phyloP scores from a whole-genome alignment of 768 basidiomycete genomes.

The Pleurotus ostreatus region DNA sequence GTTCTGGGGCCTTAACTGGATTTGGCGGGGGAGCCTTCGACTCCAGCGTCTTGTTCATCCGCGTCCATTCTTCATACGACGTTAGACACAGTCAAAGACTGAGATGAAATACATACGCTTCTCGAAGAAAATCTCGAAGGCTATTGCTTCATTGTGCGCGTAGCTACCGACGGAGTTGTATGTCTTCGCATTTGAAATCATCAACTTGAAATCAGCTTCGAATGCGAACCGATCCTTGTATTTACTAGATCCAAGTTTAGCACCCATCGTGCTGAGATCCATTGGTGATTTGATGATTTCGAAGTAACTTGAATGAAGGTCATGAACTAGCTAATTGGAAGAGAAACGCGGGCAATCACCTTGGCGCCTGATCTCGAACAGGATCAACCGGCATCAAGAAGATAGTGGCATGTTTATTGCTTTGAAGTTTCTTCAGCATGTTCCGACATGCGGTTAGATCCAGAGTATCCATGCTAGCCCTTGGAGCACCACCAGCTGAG shows the following conservation, averaged over 20 bases:
- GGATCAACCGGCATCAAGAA: slow-evolving; percentile 95
- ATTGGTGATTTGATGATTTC: slow-evolving; percentile 89
- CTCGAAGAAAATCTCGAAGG: slow-evolving; percentile 79
- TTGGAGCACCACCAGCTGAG: slow-evolving; percentile 70
- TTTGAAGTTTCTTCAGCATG: slow-evolving; percentile 74
- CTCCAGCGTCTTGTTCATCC: slow-evolving; percentile 81
- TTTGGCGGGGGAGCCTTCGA: slow-evolving; percentile 43
- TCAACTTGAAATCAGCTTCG: slow-evolving; percentile 80
- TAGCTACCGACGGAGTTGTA: slow-evolving; percentile 76
- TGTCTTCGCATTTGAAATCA: slow-evolving; percentile 81
- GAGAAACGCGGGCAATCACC: slow-evolving; percentile 37
- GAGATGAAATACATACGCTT: slow-evolving; percentile 54
- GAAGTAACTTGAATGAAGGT: slow-evolving; percentile 62
- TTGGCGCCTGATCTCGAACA: slow-evolving; percentile 85
- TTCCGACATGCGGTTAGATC: slow-evolving; percentile 75
- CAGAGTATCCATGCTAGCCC: slow-evolving; percentile 69
- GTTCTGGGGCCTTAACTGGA: neutral
- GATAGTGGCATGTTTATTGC: slow-evolving; percentile 66
- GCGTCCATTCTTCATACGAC: slow-evolving; percentile 69
- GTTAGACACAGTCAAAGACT: neutral
- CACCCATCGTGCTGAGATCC: slow-evolving; percentile 87
- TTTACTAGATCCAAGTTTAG: slow-evolving; percentile 81
- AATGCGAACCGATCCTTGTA: slow-evolving; percentile 85
- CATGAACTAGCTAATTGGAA: slow-evolving; percentile 1
- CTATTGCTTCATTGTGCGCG: slow-evolving; percentile 71